Base-by-base conservation (phyloP, 768 basidiomycete species). In the Boletales sp. region DNA sequence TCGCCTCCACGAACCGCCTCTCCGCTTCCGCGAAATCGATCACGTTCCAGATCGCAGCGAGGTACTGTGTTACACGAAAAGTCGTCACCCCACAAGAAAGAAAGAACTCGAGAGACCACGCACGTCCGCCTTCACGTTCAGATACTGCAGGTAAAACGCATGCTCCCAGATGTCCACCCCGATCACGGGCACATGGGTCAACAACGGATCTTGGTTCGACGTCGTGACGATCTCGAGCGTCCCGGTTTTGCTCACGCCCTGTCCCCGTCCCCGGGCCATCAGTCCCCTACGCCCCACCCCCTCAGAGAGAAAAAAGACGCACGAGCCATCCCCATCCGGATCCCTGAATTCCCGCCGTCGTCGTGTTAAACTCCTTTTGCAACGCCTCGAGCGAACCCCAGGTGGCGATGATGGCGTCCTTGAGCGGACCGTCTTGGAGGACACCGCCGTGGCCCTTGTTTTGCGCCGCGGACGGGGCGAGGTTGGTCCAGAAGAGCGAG, bases 281-380 rank as follows among this genome's bases (percentile, higher is more conserved):
- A n/a, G n/a, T n/a, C n/a, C n/a, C n/a, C n/a, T n/a, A n/a, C n/a
- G n/a, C n/a, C n/a, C 48, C 79, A 71, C 5, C 91, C 94, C 88
- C 89, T 45, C 34, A 29, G 9, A 30, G 10, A 18, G 4, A 35
- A 14, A 21, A 29, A 8, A 13, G 18, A 83, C 87, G 63, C 63
- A 93, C 91, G 64, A 97, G 78, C 94, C 94, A 97, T 53, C 91
- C 94, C 94, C 94, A 97, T 36, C 93, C 94, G 45, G 87, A 90
- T 24, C 94, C 94, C 65, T 97, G 94, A 51, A 97, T 90, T 31
- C 72, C 90, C 37, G 84, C 83, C 39, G 93, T 91, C 38, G 85
- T 78, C 32, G 88, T 71, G 70, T 95, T 97, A 71, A 97, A 86
- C 65, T 91, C 80, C 61, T 81, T 83, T 72, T 83, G 83, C 58